Base-by-base conservation (phyloP, 2,329 filamentous ascomycete genomes). In the Fusarium coicis region DNA sequence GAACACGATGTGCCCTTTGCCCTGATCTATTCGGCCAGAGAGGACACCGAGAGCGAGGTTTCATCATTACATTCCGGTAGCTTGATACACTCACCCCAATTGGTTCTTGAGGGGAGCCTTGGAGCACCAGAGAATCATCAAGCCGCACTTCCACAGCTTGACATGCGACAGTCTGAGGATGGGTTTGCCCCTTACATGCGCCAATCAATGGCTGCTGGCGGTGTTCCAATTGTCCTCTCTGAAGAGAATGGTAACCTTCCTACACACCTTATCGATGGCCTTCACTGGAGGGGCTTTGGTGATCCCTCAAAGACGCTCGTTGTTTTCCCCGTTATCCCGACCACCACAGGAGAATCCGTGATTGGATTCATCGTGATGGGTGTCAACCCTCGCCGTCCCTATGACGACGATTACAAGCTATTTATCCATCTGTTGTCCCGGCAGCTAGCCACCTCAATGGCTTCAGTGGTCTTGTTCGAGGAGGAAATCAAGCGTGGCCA, bases 351-450 rank as follows among this genome's bases (percentile, higher is more conserved):
- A 7, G 93, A 95, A 61, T 88, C 87, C 5, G 91, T 93, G 2
- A 87, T 95, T 2, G 94, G 93, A 2, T 96, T 96, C 77, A 86
- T 96, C 14, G 88, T 96, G 6, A 86, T 96, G 79, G 94, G 93
- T 8, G 85, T 93, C 15, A 97, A 97, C 78, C 93, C 94, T 4
- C 86, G 93, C 46, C 87, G 93, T 55, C 93, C 92, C 0, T 96
- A 93, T 75, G 93, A 96, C 75, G 91, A 93, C 42, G 93, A 96
- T 73, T 96, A 96, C 77, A 89, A 90, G 70, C 85, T 96, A 1
- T 96, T 96, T 76, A 86, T 96, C 42, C 91, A 93, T 74, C 85
- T 96, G 2, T 83, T 96, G 10, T 92, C 91, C 52, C 88, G 93
- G 28, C 93, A 96, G 78, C 84, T 96, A 14, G 93, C 92, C 14